Conservation (phyloP, 2,329 filamentous ascomycete species). For the Coniochaeta hoffmannii region DNA sequence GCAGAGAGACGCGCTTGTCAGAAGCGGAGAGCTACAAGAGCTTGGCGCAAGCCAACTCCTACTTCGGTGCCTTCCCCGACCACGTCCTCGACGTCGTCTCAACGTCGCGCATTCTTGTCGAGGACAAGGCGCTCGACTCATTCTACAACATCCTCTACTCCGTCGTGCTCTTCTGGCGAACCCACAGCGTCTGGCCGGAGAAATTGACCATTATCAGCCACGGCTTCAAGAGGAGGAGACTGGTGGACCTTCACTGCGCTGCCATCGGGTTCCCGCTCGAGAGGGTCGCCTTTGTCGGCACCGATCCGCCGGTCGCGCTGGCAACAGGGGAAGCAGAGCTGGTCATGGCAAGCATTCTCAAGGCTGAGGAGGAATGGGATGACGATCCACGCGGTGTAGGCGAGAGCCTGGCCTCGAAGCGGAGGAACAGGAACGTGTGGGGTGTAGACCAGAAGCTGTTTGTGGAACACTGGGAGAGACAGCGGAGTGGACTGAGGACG, state of each 20-base stretch:
- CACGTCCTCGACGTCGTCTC: slow-evolving; percentile 1
- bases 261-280: slow-evolving; percentile 49
- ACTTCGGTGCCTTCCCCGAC: slow-evolving; percentile 31
- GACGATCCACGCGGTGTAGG: slow-evolving; percentile 45
- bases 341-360: slow-evolving; percentile 28
- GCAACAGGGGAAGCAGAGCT: not conserved
- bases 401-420: slow-evolving; percentile 36
- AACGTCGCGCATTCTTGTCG: slow-evolving; percentile 44
- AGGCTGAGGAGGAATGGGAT: slow-evolving; percentile 40
- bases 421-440: slow-evolving; percentile 43
- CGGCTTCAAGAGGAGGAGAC: slow-evolving; percentile 57
- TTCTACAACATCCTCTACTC: slow-evolving; percentile 81
- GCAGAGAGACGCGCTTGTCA: slow-evolving; percentile 43
- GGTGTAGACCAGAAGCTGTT: slow-evolving; percentile 36
- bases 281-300: slow-evolving; percentile 47
- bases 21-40: slow-evolving; percentile 59
- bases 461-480: slow-evolving; percentile 21
- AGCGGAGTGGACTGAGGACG: slow-evolving; percentile 30
- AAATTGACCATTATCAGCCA: slow-evolving; percentile 60
- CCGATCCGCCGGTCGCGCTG: slow-evolving; percentile 57
- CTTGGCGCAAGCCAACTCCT: slow-evolving; percentile 37
- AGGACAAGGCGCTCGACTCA: slow-evolving; percentile 72
- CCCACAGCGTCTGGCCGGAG: slow-evolving; percentile 44
- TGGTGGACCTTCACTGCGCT: slow-evolving; percentile 55
- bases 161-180: slow-evolving; percentile 49